phyloP scores from a whole-genome alignment of 192 early-diverging fungal species.

The Gamsiella multidivaricata region DNA sequence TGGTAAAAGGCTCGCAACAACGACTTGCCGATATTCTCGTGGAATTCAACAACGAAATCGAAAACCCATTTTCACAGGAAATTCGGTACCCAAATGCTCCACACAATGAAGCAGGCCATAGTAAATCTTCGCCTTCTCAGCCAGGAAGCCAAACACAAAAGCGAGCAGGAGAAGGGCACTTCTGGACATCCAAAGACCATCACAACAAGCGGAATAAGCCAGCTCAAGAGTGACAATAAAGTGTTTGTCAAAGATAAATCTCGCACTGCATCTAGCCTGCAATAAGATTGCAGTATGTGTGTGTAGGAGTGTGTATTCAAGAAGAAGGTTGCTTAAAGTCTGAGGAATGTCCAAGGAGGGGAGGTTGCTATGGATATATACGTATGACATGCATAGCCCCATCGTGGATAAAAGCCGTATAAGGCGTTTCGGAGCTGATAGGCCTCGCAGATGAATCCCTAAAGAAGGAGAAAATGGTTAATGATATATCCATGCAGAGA shows the following conservation, averaged over 20 bases:
- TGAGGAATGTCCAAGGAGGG: too few relatives aligned
- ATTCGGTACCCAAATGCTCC: neutral
- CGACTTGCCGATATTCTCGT: conserved; percentile 6
- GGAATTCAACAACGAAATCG: too few relatives aligned
- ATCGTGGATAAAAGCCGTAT: conserved; percentile 1
- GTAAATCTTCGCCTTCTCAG: conserved; percentile 1
- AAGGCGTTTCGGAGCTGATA: neutral
- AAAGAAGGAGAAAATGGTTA: neutral
- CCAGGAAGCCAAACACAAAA: neutral
- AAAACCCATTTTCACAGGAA: too few relatives aligned
- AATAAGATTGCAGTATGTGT: too few relatives aligned
- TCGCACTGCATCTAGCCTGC: too few relatives aligned
- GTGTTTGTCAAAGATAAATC: neutral
- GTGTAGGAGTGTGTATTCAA: too few relatives aligned
- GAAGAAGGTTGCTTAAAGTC: too few relatives aligned
- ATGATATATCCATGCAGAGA: neutral
- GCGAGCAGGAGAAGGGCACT: neutral
- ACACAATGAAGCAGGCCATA: neutral
- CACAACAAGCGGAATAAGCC: conserved; percentile 13
- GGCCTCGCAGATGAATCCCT: neutral
- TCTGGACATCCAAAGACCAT: neutral
- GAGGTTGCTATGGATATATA: neutral
- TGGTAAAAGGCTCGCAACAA: conserved; percentile 5
- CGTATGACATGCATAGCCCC: conserved; percentile 2
- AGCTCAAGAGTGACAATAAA: conserved; percentile 6